phyloP scores from a whole-genome alignment of 495 filamentous ascomycete genomes.

The Daldinia concentrica region DNA sequence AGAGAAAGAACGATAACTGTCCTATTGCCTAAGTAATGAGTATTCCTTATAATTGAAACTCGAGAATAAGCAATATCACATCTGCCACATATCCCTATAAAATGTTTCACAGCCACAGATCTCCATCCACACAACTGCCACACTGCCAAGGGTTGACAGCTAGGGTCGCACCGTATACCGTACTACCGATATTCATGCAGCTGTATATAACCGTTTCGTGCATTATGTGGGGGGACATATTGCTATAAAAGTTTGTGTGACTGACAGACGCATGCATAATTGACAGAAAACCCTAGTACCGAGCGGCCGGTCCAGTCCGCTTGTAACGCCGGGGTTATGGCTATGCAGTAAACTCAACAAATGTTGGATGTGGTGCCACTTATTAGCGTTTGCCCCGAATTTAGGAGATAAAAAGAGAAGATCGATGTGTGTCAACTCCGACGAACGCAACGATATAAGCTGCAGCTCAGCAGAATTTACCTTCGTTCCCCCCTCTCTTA shows the following conservation, averaged over 20 bases:
- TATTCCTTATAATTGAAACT: neutral
- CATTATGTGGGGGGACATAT: neutral
- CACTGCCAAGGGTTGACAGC: neutral
- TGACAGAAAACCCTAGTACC: slow-evolving; percentile 10
- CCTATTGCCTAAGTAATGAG: neutral
- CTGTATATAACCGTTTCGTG: slow-evolving; percentile 1
- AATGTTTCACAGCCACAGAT: neutral
- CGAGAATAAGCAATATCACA: slow-evolving; percentile 3
- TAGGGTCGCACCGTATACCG: neutral
- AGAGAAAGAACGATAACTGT: neutral
- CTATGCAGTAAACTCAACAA: neutral
- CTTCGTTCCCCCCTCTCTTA: neutral
- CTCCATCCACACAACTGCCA: neutral
- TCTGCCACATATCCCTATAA: neutral
- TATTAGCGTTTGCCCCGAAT: slow-evolving; percentile 24
- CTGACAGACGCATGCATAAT: neutral
- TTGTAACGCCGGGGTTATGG: neutral
- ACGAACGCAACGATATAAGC: slow-evolving; percentile 9
- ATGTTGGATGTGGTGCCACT: slow-evolving; percentile 22
- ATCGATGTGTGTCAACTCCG: neutral
- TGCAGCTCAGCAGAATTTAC: slow-evolving; percentile 2
- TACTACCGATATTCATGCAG: neutral
- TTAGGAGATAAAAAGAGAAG: slow-evolving; percentile 27
- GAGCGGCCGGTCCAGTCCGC: slow-evolving; percentile 30
- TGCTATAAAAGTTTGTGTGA: neutral